Percentiles rank a stretch among this genome's conserved stretches.
Conservation (phyloP, 768 basidiomycete species). For the Pulveroboletus sp. region DNA sequence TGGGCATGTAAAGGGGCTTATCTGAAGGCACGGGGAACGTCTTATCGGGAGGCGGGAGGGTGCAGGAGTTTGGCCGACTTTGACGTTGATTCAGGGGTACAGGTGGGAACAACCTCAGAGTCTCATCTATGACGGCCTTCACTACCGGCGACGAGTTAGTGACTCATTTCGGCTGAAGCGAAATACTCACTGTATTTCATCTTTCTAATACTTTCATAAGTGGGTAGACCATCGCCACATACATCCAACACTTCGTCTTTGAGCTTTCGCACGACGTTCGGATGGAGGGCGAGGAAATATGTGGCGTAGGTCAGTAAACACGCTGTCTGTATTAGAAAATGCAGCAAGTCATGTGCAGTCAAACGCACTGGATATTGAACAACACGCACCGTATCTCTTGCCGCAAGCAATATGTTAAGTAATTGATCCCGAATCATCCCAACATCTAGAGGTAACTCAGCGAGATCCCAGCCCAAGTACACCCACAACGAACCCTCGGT, state of each 20-base stretch:
- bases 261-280: slow-evolving; percentile 48
- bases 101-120: slow-evolving; percentile 72
- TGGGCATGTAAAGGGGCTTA: slow-evolving; percentile 56
- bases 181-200: slow-evolving; percentile 59
- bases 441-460: slow-evolving; percentile 42
- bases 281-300: slow-evolving; percentile 67
- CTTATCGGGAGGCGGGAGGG: slow-evolving; percentile 49
- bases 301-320: slow-evolving; percentile 64
- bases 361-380: not conserved
- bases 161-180: not conserved
- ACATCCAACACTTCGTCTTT: slow-evolving; percentile 58
- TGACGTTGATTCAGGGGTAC: slow-evolving; percentile 71
- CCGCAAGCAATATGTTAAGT: slow-evolving; percentile 71
- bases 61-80: slow-evolving; percentile 44
- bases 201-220: slow-evolving; percentile 51
- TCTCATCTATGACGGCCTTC: slow-evolving; percentile 77
- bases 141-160: slow-evolving; percentile 36
- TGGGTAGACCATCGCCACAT: slow-evolving; percentile 50
- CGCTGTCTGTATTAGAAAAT: slow-evolving; percentile 47
- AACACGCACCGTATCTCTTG: slow-evolving; percentile 66
- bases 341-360: not conserved
- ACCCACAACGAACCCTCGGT: slow-evolving; percentile 48
- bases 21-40: slow-evolving; percentile 38
- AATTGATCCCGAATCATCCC: slow-evolving; percentile 72
- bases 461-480: not conserved